phyloP scores from a whole-genome alignment of 2,329 filamentous ascomycete genomes.

The Colletotrichum falcatum region DNA sequence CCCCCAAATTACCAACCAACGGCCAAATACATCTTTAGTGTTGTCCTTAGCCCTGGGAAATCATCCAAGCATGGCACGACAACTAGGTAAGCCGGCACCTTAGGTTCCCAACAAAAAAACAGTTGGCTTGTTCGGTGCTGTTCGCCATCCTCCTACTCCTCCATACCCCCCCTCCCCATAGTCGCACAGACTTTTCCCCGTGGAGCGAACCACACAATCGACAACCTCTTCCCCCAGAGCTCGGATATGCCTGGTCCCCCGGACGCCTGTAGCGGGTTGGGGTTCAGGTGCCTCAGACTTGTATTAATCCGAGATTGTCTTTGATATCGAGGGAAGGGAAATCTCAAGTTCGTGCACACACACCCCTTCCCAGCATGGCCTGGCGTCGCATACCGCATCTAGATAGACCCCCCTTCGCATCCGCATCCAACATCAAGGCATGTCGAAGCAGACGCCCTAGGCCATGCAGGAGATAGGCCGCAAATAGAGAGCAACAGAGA shows the following conservation, averaged over 20 bases:
- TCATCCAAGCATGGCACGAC: background rate
- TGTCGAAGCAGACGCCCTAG: background rate
- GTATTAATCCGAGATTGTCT: background rate
- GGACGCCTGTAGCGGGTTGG: background rate
- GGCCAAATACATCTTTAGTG: background rate
- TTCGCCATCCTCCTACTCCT: background rate
- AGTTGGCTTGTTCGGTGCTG: constrained; percentile 21
- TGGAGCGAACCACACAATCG: background rate
- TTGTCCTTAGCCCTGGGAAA: background rate
- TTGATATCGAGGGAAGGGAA: background rate
- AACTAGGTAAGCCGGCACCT: background rate
- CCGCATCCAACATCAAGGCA: constrained; percentile 3
- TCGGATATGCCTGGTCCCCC: background rate
- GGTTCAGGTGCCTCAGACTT: background rate
- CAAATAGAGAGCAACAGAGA: background rate
- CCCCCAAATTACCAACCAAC: background rate
- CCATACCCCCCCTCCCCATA: background rate
- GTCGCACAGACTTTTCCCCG: constrained; percentile 9
- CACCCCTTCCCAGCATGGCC: background rate
- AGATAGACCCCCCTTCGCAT: constrained; percentile 1
- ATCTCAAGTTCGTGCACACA: background rate
- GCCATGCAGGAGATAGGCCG: background rate
- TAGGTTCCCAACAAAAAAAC: constrained; percentile 35
- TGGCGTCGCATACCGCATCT: constrained; percentile 1
- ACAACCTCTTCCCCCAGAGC: background rate